A percentile compares a stretch with the other conserved stretches of the same genome.
These are phyloP conservation scores for Ophiostoma novo-ulmi DNA, from an alignment of 2,329 filamentous ascomycete genomes.

Conservation along the genomic window DNA sequence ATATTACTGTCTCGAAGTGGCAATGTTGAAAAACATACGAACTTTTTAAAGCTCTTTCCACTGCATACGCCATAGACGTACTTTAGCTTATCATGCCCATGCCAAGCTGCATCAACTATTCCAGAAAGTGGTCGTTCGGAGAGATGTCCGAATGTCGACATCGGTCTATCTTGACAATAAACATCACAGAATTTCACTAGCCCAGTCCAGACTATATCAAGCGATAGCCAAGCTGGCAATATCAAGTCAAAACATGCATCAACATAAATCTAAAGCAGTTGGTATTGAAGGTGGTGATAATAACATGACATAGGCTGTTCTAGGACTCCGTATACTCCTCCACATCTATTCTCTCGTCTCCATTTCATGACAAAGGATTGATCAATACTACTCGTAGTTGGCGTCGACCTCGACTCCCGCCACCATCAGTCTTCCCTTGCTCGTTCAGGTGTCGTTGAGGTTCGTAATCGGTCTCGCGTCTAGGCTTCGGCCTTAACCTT, in stretches of 20 bases:
- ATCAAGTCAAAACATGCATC: neutral
- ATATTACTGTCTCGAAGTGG: neutral
- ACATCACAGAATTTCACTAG: neutral
- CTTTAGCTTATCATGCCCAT: no score
- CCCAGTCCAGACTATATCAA: neutral
- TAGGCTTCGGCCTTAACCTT: slow-evolving; percentile 15
- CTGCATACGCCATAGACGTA: neutral
- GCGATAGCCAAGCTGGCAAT: no score
- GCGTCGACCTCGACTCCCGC: neutral
- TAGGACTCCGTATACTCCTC: slow-evolving; percentile 1
- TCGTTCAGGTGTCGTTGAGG: neutral
- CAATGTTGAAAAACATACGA: neutral
- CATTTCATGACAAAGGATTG: neutral
- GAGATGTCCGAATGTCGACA: neutral
- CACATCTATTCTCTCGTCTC: neutral
- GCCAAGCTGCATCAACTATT: neutral
- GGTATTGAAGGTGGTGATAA: slow-evolving; percentile 12
- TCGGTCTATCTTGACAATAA: neutral
- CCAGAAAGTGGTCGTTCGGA: neutral
- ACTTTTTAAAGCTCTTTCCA: neutral
- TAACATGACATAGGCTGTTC: slow-evolving; percentile 9
- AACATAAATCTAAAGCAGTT: neutral
- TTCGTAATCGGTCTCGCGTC: slow-evolving; percentile 4
- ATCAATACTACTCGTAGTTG: no score
- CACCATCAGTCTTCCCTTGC: neutral